phyloP scores from a whole-genome alignment of 2,329 filamentous ascomycete genomes.

The Arthroderma uncinatum region DNA sequence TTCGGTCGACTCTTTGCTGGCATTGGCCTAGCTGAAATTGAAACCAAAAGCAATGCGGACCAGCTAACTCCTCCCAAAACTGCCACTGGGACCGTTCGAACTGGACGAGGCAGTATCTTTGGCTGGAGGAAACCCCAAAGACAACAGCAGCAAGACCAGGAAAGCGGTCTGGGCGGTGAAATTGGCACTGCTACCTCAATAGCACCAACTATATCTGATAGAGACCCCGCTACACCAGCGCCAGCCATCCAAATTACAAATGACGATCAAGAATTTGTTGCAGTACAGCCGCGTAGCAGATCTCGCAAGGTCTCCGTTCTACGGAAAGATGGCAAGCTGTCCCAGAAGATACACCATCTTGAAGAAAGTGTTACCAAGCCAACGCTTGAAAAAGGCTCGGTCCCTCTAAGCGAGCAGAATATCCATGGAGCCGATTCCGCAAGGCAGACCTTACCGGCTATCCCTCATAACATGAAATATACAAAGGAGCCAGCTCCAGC shows the following conservation, averaged over 20 bases:
- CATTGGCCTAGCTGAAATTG: constrained; percentile 33
- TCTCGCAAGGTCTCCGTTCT: constrained; percentile 13
- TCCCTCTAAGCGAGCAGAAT: not conserved
- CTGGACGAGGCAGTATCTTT: constrained; percentile 66
- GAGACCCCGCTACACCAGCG: constrained; percentile 18
- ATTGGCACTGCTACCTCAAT: constrained; percentile 15
- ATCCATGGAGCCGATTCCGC: constrained; percentile 7
- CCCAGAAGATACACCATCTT: constrained; percentile 24
- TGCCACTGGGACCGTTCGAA: constrained; percentile 59
- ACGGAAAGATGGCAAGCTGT: constrained; percentile 8
- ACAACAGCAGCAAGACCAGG: constrained; percentile 30
- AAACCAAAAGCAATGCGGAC: constrained; percentile 21
- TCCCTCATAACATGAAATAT: constrained; percentile 31
- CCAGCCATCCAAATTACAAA: constrained; percentile 69
- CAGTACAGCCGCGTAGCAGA: constrained; percentile 19
- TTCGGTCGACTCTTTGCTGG: constrained; percentile 73
- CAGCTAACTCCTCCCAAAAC: constrained; percentile 53
- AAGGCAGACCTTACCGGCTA: constrained; percentile 23
- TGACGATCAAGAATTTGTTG: constrained; percentile 36
- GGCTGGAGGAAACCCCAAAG: constrained; percentile 46
- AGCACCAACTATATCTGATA: constrained; percentile 18
- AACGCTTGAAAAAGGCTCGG: constrained; percentile 15
- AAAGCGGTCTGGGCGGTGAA: constrained; percentile 32
- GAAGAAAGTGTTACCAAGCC: constrained; percentile 24
- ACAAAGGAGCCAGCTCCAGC: constrained; percentile 25